A percentile compares a stretch with the other conserved stretches of the same genome.
Evolutionary conservation across 2,329 filamentous ascomycete genomes (phyloP).

Genomic region (Talaromyces rugulosus): DNA sequence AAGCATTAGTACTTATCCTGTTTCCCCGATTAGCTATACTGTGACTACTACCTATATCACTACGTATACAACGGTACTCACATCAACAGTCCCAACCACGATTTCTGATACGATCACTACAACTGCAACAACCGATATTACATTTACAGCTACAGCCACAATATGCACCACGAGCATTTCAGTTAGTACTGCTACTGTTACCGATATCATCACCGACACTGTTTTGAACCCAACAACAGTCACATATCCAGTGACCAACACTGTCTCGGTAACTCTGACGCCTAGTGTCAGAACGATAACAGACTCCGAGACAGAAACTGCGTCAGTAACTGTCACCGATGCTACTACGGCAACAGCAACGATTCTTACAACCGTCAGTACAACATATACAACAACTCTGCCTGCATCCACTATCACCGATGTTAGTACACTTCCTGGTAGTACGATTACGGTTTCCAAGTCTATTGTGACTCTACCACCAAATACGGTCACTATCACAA

Average conservation of each 20-base stretch:
- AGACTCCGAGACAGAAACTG: not conserved
- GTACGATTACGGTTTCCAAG: constrained; percentile 2
- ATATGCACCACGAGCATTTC: not conserved
- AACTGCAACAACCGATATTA: not conserved
- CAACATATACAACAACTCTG: not conserved
- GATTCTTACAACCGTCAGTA: not conserved
- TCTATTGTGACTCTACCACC: not conserved
- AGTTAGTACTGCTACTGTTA: not conserved
- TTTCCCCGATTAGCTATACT: not conserved
- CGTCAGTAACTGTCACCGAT: not conserved
- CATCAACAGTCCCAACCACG: constrained; percentile 1
- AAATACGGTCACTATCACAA: not conserved
- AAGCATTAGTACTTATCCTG: not conserved
- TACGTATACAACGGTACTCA: constrained; percentile 6
- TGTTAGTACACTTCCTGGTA: constrained; percentile 3
- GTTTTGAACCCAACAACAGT: not conserved
- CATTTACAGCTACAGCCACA: not conserved
- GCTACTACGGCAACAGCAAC: not conserved
- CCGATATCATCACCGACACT: not conserved
- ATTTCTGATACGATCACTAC: constrained; percentile 6
- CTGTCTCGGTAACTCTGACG: not conserved
- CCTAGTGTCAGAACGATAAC: not conserved
- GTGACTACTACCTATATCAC: constrained; percentile 3
- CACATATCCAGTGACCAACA: not conserved
- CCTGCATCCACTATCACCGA: not conserved